These are phyloP conservation scores for Solanum ossicruentum DNA, from an alignment of 257 asterid genomes.

Conservation along the genomic window DNA sequence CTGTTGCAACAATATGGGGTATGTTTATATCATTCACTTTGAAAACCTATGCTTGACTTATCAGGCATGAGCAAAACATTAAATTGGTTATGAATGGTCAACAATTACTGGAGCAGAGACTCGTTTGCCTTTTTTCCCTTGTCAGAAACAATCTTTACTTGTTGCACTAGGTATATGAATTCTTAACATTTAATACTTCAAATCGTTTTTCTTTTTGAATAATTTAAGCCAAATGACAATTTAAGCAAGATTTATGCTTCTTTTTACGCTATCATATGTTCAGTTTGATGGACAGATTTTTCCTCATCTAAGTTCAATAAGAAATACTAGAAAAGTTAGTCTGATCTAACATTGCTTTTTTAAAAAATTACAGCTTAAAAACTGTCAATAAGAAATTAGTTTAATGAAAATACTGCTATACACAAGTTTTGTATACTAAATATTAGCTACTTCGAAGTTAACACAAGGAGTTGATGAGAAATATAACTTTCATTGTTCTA, in stretches of 20 bases:
- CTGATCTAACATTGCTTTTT: background rate
- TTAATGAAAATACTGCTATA: too few relatives aligned
- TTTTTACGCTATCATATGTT: background rate
- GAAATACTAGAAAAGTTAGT: background rate
- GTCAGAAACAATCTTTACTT: background rate
- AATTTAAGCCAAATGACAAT: background rate
- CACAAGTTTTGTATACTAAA: too few relatives aligned
- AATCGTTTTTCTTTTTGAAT: background rate
- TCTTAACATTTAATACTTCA: background rate
- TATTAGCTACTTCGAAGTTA: too few relatives aligned
- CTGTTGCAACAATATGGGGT: conserved; percentile 96
- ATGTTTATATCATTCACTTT: background rate
- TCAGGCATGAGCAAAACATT: background rate
- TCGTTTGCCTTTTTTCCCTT: background rate
- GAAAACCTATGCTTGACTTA: background rate
- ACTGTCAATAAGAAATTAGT: too few relatives aligned
- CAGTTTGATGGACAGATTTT: background rate
- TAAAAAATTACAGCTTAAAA: background rate
- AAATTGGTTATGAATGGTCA: background rate
- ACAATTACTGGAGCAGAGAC: background rate
- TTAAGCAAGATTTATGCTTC: background rate
- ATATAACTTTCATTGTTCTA: background rate
- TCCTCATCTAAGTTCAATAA: background rate
- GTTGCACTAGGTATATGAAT: background rate
- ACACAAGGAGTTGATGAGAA: background rate